Conservation (phyloP, 177 flowering plant genomes). For the Vitis hybrid region DNA sequence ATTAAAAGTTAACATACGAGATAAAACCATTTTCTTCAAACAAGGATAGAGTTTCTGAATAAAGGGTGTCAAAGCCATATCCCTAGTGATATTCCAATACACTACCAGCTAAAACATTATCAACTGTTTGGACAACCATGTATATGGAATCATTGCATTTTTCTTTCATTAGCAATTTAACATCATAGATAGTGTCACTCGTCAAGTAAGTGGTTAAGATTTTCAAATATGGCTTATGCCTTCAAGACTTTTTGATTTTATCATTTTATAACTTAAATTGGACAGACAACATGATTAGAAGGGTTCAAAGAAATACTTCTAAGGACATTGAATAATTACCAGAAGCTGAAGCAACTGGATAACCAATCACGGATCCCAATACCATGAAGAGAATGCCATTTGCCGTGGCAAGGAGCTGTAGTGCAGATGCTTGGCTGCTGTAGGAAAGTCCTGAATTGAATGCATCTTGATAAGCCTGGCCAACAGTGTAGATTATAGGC, state of each 20-base stretch:
- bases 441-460: constrained; percentile 38
- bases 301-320: too few relatives aligned
- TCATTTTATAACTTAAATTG: neutral
- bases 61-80: too few relatives aligned
- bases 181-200: too few relatives aligned
- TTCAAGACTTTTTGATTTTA: neutral
- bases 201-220: neutral
- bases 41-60: too few relatives aligned
- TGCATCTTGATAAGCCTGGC: constrained; percentile 59
- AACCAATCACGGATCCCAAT: constrained; percentile 68
- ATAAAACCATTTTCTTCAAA: neutral
- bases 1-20: neutral
- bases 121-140: too few relatives aligned
- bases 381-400: constrained; percentile 60
- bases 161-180: too few relatives aligned
- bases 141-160: too few relatives aligned
- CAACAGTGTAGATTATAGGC: constrained; percentile 57
- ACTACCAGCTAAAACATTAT: too few relatives aligned
- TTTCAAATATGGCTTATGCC: neutral
- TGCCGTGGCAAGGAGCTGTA: constrained; percentile 41
- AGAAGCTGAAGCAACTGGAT: constrained; percentile 80
- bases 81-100: too few relatives aligned
- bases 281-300: too few relatives aligned
- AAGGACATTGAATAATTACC: constrained; percentile 38
- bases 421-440: constrained; percentile 29